Conservation (phyloP, 768 basidiomycete genomes). For the Tephrocybe sp. region DNA sequence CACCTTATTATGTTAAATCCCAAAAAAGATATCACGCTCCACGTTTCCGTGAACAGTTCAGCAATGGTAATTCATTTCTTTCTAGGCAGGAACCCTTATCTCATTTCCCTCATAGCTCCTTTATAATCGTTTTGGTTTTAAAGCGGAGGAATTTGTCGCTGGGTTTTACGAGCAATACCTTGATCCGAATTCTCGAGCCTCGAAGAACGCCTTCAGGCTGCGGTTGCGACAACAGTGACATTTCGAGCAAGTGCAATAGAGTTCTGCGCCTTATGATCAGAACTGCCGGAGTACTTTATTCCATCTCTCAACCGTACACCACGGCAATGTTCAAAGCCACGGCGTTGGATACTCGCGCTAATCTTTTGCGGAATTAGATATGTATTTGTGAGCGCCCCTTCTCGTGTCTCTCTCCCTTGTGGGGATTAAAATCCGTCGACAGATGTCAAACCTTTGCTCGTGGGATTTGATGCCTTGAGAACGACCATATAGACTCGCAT, state of each 20-base stretch:
- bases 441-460: not conserved
- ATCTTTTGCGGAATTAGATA: not conserved
- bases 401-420: not conserved
- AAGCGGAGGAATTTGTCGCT: conserved; percentile 80
- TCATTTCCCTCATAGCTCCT: conserved; percentile 48
- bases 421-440: conserved; percentile 4
- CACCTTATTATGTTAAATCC: conserved; percentile 74
- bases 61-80: conserved; percentile 58
- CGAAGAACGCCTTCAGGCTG: conserved; percentile 79
- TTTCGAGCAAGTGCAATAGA: not conserved
- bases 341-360: not conserved
- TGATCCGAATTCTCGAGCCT: conserved; percentile 64
- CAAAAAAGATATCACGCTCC: conserved; percentile 75
- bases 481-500: conserved; percentile 1
- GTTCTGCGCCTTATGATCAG: not conserved
- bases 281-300: not conserved
- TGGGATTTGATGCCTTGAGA: not conserved
- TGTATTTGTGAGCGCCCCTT: not conserved
- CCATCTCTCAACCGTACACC: no score
- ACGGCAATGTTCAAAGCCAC: no score
- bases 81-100: conserved; percentile 2
- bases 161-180: conserved; percentile 83
- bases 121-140: conserved; percentile 87
- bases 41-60: conserved; percentile 79
- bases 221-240: conserved; percentile 58